phyloP scores from a whole-genome alignment of 2,329 filamentous ascomycete genomes.

The Sclerotinia subarctica region DNA sequence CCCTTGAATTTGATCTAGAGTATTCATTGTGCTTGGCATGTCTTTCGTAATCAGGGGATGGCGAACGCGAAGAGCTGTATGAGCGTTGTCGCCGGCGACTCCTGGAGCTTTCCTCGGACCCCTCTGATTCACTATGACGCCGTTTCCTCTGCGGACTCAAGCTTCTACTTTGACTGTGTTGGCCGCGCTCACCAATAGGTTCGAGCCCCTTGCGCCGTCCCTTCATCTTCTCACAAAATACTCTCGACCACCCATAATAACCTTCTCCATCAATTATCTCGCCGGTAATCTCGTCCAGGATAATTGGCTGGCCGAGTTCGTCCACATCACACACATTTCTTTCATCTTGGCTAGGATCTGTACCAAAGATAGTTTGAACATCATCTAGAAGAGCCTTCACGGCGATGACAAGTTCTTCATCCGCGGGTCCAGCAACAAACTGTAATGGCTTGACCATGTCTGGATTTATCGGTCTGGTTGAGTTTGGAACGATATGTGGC shows the following conservation, averaged over 20 bases:
- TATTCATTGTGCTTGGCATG: conserved; percentile 20
- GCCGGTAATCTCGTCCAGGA: conserved; percentile 63
- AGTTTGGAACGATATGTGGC: conserved; percentile 73
- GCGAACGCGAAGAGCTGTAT: conserved; percentile 35
- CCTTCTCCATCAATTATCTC: conserved; percentile 62
- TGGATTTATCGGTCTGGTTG: conserved; percentile 68
- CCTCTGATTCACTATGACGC: conserved; percentile 34
- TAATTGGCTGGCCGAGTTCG: conserved; percentile 67
- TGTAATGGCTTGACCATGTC: conserved; percentile 68
- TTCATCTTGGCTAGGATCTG: conserved; percentile 48
- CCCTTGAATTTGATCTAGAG: conserved; percentile 27
- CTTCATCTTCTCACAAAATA: conserved; percentile 81
- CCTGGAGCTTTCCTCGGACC: conserved; percentile 27
- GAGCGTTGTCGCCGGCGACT: conserved; percentile 32
- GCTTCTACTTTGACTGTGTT: conserved; percentile 30
- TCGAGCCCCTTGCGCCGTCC: conserved; percentile 42
- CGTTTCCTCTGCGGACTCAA: conserved; percentile 34
- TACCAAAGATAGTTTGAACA: conserved; percentile 65
- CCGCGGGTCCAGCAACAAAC: conserved; percentile 64
- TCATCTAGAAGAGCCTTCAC: conserved; percentile 69
- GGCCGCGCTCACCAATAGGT: conserved; percentile 21
- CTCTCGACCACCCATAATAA: conserved; percentile 84
- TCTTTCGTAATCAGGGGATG: conserved; percentile 27
- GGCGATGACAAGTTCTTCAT: conserved; percentile 61
- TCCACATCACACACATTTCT: conserved; percentile 62